Percentiles rank a stretch among this genome's conserved stretches.
These are phyloP conservation scores for Phytophthora citricola DNA, from an alignment of 352 stramenopile genomes.

Conservation along the genomic window DNA sequence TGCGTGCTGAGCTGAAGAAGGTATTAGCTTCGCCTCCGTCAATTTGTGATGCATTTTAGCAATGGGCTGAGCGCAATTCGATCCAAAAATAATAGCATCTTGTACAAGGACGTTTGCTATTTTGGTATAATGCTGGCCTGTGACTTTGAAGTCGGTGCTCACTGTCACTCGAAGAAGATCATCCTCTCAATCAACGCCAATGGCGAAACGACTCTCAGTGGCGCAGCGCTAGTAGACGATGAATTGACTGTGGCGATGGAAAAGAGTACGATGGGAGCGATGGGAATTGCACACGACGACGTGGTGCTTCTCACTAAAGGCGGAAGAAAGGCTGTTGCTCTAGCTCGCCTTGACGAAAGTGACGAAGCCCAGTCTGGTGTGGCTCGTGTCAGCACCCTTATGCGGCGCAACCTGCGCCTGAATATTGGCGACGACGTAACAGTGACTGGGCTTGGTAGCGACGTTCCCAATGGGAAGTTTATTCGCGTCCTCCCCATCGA, in stretches of 20 bases:
- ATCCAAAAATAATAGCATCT: too few relatives aligned
- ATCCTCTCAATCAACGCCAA: not conserved
- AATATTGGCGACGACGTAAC: constrained; percentile 23
- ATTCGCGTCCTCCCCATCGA: constrained; percentile 32
- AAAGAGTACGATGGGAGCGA: constrained; percentile 15
- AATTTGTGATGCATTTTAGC: too few relatives aligned
- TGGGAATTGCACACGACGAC: constrained; percentile 23
- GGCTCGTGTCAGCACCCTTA: constrained; percentile 27
- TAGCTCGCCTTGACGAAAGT: constrained; percentile 27
- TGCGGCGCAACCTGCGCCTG: constrained; percentile 27
- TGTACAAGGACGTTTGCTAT: too few relatives aligned
- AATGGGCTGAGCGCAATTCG: too few relatives aligned
- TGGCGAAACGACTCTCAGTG: constrained; percentile 23
- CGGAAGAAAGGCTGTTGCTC: constrained; percentile 21
- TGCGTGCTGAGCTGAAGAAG: too few relatives aligned
- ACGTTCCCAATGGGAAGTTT: constrained; percentile 20
- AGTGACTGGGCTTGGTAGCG: constrained; percentile 18
- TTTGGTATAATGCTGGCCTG: too few relatives aligned
- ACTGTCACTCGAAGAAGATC: too few relatives aligned
- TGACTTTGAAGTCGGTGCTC: too few relatives aligned
- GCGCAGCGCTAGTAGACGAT: constrained; percentile 20
- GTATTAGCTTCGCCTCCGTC: too few relatives aligned
- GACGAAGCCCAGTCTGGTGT: constrained; percentile 19
- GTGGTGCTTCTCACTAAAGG: constrained; percentile 21
- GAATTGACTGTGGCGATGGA: constrained; percentile 23